Percentiles rank a stretch among this genome's conserved stretches.
Evolutionary conservation across 495 filamentous ascomycete genomes (phyloP).

Genomic region (Podospora didyma): DNA sequence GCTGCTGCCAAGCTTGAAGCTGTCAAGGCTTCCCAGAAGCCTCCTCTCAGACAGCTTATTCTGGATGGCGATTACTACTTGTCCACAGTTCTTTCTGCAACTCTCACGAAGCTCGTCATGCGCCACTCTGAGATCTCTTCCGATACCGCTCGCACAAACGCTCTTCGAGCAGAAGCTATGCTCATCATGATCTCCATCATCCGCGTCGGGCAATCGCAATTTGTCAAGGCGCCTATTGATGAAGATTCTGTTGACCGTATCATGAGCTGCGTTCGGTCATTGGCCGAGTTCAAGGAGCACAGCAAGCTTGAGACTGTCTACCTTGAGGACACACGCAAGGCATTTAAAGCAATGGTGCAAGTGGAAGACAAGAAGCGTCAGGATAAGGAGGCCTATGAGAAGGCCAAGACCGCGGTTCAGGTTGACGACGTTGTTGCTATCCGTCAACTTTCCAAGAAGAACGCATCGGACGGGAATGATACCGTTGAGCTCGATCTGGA

Average conservation of each 20-base stretch:
- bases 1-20: slow-evolving; percentile 90
- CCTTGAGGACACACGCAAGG: slow-evolving; percentile 91
- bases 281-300: slow-evolving; percentile 85
- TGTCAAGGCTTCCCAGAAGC: slow-evolving; percentile 95
- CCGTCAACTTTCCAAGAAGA: slow-evolving; percentile 90
- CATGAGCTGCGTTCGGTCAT: slow-evolving; percentile 90
- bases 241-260: slow-evolving; percentile 97
- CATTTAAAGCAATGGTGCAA: slow-evolving; percentile 97
- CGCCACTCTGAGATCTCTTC: slow-evolving; percentile 91
- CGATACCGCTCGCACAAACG: slow-evolving; percentile 84
- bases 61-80: slow-evolving; percentile 97
- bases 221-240: slow-evolving; percentile 95
- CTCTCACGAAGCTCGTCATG: slow-evolving; percentile 97
- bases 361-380: slow-evolving; percentile 96
- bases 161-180: slow-evolving; percentile 95
- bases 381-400: slow-evolving; percentile 84
- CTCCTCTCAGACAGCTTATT: slow-evolving; percentile 90
- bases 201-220: slow-evolving; percentile 94
- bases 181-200: slow-evolving; percentile 99
- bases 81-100: slow-evolving; percentile 89
- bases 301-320: slow-evolving; percentile 90
- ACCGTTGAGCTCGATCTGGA: slow-evolving; percentile 87
- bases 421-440: slow-evolving; percentile 93
- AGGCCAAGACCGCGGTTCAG: slow-evolving; percentile 90
- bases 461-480: slow-evolving; percentile 74